These are phyloP conservation scores for Salix koriyanagi DNA, from an alignment of 345 rosid genomes.

Conservation along the genomic window DNA sequence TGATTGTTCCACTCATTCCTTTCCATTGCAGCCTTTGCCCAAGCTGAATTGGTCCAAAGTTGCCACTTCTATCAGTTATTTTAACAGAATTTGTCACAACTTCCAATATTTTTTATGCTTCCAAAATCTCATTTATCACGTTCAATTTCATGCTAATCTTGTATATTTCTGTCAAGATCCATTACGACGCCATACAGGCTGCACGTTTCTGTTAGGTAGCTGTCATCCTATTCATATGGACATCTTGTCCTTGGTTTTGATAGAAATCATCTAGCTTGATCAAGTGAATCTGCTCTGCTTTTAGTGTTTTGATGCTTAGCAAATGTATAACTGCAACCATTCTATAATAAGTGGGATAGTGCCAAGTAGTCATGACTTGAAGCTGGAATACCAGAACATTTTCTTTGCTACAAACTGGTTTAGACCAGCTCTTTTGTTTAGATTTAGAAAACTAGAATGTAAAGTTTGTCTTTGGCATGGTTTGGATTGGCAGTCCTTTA, in stretches of 20 bases:
- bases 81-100: background rate
- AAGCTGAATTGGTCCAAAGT: background rate
- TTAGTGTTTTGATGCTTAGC: no score
- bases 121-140: background rate
- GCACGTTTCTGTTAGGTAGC: background rate
- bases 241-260: background rate
- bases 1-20: background rate
- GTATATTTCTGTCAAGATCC: background rate
- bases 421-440: background rate
- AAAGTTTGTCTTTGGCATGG: slow-evolving; percentile 22
- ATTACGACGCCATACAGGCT: background rate
- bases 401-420: background rate
- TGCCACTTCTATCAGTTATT: background rate
- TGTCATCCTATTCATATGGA: background rate
- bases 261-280: background rate
- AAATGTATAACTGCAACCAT: no score
- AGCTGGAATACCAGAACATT: background rate
- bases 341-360: no score
- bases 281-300: background rate
- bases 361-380: no score
- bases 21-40: background rate
- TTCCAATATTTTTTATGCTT: background rate
- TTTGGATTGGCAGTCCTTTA: slow-evolving; percentile 36
- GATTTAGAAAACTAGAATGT: background rate
- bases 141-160: background rate